Evolutionary conservation across 768 basidiomycete genomes (phyloP).

Genomic region (Leccinellum albellum): DNA sequence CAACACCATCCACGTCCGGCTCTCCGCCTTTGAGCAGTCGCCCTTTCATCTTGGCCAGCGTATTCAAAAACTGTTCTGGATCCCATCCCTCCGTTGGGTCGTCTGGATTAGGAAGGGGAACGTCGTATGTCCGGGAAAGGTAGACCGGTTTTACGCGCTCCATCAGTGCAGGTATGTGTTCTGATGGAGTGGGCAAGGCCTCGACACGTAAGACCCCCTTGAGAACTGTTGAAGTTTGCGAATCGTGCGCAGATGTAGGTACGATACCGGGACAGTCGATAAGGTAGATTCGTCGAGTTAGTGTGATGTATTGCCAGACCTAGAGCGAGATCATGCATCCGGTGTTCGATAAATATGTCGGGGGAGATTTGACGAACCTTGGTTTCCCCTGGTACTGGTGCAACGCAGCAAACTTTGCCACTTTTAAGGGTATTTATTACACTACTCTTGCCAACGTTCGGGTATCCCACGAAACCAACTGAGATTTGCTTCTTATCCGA

Average conservation of each 20-base stretch:
- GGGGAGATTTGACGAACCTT: slow-evolving; percentile 46
- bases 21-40: slow-evolving; percentile 92
- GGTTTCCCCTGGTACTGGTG: slow-evolving; percentile 96
- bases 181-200: slow-evolving; percentile 86
- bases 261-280: slow-evolving; percentile 99
- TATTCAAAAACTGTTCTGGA: slow-evolving; percentile 76
- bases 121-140: slow-evolving; percentile 78
- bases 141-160: slow-evolving; percentile 91
- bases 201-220: slow-evolving; percentile 98
- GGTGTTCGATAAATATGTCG: background rate
- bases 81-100: slow-evolving; percentile 56
- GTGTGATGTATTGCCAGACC: slow-evolving; percentile 99
- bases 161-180: slow-evolving; percentile 87
- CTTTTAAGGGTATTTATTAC: slow-evolving; percentile 99
- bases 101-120: slow-evolving; percentile 58
- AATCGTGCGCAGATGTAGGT: slow-evolving; percentile 87
- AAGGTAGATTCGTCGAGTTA: slow-evolving; percentile 94
- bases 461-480: slow-evolving; percentile 96
- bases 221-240: slow-evolving; percentile 86
- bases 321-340: slow-evolving; percentile 8
- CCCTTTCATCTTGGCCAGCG: slow-evolving; percentile 87
- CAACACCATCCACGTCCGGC: slow-evolving; percentile 86
- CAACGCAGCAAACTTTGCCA: slow-evolving; percentile 94
- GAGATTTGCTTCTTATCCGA: slow-evolving; percentile 99
- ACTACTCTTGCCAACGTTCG: slow-evolving; percentile 95